Evolutionary conservation across 352 stramenopile genomes (phyloP), one percentile per base, ranked within the genome.

Genomic region (Phytophthora constricta): DNA sequence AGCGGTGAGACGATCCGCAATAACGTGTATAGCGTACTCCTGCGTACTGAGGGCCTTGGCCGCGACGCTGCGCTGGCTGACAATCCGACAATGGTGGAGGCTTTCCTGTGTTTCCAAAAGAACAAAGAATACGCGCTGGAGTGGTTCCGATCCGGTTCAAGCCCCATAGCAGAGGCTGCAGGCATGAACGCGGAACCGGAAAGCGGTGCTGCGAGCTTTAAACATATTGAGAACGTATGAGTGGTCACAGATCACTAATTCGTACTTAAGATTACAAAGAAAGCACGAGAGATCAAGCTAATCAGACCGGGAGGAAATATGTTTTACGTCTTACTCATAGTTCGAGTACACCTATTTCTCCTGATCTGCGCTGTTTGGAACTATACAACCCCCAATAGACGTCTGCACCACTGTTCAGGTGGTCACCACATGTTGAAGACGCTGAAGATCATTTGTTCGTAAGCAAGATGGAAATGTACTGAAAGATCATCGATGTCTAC

Each of bases 41-140:
- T 86, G 23, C 83, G 85, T 26, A 86, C 81, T 19, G 82, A 86
- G 56, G 80, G 81, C 2, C 64, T 65, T 31, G 58, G 60, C 3
- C 74, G 73, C 3, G 80, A 90, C 37, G 64, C 61, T 10, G 58
- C 61, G n/a, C 70, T 92, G 45, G 72, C 77, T 14, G 77, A 68
- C 20, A 88, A 75, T 50, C 76, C 78, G 25, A 73, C 72, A 7
- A 72, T 95, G 34, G 56, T 90, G n/a, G 83, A 93, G 52, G 81
- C 83, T 49, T 91, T 89, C 54, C 34, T 95, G 42, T 89, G 79
- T 68, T 95, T 95, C 64, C 86, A 95, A 63, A 88, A 88, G 70
- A 95, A 95, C 73, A 89, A 89, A 62, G 67, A 87, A 20, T 87
- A 79, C 41, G 86, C 80, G 4, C 53, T 93, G 22, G 86, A 94